Evolutionary conservation across 2,329 filamentous ascomycete species (phyloP).

Genomic region (Calcarisporium arbuscula): DNA sequence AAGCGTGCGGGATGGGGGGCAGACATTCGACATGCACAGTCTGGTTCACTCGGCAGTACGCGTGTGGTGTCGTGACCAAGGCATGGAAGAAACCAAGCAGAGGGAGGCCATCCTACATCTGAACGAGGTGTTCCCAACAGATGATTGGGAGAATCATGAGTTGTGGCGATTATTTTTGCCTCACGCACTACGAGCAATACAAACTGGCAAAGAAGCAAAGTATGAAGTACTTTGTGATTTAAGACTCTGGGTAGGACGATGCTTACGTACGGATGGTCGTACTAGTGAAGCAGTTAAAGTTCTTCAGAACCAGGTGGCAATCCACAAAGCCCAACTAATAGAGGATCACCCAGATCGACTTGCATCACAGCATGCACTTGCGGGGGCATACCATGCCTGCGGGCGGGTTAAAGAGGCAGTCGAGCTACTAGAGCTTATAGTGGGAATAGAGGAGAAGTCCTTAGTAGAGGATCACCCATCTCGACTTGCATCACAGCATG

Average conservation of each 20-base stretch:
- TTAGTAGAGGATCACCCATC: slow-evolving; percentile 5
- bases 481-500: neutral
- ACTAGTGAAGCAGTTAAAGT: slow-evolving; percentile 15
- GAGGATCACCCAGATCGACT: neutral
- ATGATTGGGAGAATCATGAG: neutral
- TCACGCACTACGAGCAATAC: slow-evolving; percentile 1
- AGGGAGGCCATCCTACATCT: slow-evolving; percentile 1
- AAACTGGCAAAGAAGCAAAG: neutral
- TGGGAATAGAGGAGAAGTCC: slow-evolving; percentile 6
- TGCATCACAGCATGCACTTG: neutral
- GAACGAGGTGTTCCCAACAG: neutral
- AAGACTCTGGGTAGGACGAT: neutral
- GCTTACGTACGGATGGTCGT: slow-evolving; percentile 13
- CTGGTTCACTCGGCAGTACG: slow-evolving; percentile 19
- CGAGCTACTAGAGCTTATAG: slow-evolving; percentile 9
- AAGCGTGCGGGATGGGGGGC: slow-evolving; percentile 6
- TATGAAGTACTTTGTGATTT: neutral
- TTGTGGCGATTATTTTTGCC: slow-evolving; percentile 3
- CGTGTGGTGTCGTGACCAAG: slow-evolving; percentile 14
- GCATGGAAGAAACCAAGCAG: neutral
- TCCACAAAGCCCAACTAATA: neutral
- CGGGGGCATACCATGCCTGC: neutral
- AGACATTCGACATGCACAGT: slow-evolving; percentile 22
- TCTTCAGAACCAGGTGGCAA: slow-evolving; percentile 7
- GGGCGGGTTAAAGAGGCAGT: neutral